Evolutionary conservation across 768 basidiomycete species (phyloP).

Genomic region (Strobilomyces dryophilus): DNA sequence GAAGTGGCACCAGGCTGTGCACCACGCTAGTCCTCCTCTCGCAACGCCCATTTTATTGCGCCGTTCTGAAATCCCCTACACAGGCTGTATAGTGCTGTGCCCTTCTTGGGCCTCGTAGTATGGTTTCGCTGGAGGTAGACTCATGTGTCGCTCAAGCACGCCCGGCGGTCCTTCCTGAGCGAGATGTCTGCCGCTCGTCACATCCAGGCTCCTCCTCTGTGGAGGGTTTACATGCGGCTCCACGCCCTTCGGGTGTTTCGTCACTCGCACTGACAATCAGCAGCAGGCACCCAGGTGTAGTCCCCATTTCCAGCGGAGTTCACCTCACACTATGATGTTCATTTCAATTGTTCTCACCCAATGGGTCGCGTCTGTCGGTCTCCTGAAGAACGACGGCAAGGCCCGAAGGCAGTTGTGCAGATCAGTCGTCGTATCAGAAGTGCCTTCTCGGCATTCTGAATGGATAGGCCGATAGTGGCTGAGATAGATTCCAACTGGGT

Average conservation of each 20-base stretch:
- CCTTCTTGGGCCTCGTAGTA: too few relatives aligned
- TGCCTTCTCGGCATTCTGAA: neutral
- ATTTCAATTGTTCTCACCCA: neutral
- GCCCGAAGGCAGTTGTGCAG: neutral
- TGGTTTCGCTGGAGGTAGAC: too few relatives aligned
- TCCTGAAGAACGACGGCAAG: conserved; percentile 2
- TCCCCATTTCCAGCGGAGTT: neutral
- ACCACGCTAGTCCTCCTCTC: too few relatives aligned
- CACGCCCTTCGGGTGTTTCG: neutral
- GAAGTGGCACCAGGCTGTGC: neutral
- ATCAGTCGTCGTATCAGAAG: neutral
- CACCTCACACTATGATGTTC: neutral
- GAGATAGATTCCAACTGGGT: neutral
- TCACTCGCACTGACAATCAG: neutral
- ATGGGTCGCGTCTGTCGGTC: neutral
- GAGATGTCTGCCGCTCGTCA: too few relatives aligned
- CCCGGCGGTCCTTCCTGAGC: too few relatives aligned
- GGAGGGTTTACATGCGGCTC: neutral
- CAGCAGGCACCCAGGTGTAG: neutral
- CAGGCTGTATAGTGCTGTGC: neutral
- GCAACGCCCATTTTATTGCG: neutral
- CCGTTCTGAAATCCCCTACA: neutral
- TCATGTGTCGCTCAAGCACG: neutral
- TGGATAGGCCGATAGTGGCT: neutral
- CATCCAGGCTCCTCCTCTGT: too few relatives aligned